Evolutionary conservation across 2,329 filamentous ascomycete species (phyloP), one percentile per base, ranked within the genome.

Genomic region (Akanthomyces muscarius): DNA sequence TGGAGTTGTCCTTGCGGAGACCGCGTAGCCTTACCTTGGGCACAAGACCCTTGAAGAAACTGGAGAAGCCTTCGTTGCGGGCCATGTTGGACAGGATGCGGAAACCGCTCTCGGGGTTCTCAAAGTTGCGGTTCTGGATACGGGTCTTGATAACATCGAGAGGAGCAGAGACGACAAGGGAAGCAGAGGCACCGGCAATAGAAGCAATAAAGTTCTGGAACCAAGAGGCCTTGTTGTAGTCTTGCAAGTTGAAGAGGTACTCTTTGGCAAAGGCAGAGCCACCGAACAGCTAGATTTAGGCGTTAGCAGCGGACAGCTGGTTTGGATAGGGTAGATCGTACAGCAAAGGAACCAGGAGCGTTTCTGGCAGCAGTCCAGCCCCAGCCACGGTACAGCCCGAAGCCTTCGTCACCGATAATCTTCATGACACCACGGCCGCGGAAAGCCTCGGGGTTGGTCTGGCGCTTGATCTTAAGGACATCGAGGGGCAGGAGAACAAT

Each of bases 371-470:
- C 95, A 58, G 95, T 98, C 95, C 95, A 98, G 69, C 92, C 91
- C 87, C 93, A 97, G 65, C 95, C 95, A 74, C 95, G 87, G 82
- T 99, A 99, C 58, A 99, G 81, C 56, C 92, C 92, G 72, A 98
- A 96, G 42, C 95, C 95, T 78, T 99, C 95, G 73, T 99, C 95
- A 64, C 86, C 85, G 66, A 99, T 85, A 68, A 99, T 98, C 78
- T 85, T 89, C 74, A 98, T 80, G 65, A 99, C 83, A 66, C 95
- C 95, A 71, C 95, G 90, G 70, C 94, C 94, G 69, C 92, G 87
- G 87, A 99, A 99, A 42, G 95, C 93, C 74, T 98, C 95, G 47
- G 95, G 95, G 83, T 99, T 99, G 69, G 95, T 99, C 82, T 99
- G 95, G 72, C 95, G 89, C 86, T 99, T 99, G 82, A 99, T 99